Conservation (phyloP, 345 rosid species). For the Leavenworthia alabamica region DNA sequence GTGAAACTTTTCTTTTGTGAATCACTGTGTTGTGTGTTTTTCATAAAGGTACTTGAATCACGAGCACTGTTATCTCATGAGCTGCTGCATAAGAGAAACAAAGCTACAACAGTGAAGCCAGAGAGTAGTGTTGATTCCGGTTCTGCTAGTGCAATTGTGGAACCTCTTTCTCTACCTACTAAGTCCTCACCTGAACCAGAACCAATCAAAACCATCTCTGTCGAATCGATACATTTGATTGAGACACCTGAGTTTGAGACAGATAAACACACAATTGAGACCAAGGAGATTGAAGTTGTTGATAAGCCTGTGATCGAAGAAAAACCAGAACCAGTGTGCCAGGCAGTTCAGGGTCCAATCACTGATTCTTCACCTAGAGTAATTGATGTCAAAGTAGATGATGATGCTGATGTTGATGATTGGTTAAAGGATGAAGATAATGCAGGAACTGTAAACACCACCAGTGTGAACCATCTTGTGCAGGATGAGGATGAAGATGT, state of each 20-base stretch:
- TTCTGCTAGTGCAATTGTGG: not conserved
- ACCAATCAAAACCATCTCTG: constrained; percentile 15
- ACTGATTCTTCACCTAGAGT: constrained; percentile 25
- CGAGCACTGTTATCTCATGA: constrained; percentile 75
- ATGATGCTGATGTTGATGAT: constrained; percentile 47
- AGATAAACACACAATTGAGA: constrained; percentile 55
- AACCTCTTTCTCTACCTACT: constrained; percentile 28
- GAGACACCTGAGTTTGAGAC: constrained; percentile 41
- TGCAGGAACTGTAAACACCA: constrained; percentile 39
- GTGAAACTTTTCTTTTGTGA: not conserved
- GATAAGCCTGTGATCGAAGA: constrained; percentile 69
- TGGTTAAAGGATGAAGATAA: constrained; percentile 78
- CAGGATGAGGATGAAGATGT: constrained; percentile 81
- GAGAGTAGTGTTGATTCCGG: constrained; percentile 32
- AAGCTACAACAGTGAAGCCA: constrained; percentile 38
- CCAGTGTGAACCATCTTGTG: constrained; percentile 31
- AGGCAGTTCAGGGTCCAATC: constrained; percentile 29
- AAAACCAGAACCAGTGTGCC: constrained; percentile 15
- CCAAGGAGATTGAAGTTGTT: constrained; percentile 41
- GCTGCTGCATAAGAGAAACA: constrained; percentile 54
- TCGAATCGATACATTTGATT: constrained; percentile 28
- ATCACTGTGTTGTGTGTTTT: not conserved
- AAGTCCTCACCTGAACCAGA: constrained; percentile 23
- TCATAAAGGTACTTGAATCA: constrained; percentile 61
- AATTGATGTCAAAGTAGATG: constrained; percentile 34